These are phyloP conservation scores for Sextonia rubra DNA, from an alignment of 164 flowering plant genomes.

Conservation along the genomic window DNA sequence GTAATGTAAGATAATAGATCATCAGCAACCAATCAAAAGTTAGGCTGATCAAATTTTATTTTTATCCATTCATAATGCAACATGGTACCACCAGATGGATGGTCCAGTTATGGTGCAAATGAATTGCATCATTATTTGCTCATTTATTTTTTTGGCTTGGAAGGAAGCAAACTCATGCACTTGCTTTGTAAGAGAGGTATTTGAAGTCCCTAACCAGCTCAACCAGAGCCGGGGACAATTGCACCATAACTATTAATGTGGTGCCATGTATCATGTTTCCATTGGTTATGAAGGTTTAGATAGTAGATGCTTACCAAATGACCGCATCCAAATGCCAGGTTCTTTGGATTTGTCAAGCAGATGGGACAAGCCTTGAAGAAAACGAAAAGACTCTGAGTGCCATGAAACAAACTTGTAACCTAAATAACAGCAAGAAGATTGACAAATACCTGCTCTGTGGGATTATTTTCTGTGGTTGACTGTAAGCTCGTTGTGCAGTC, in stretches of 20 bases:
- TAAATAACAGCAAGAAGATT: background rate
- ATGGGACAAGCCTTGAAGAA: slow-evolving; percentile 62
- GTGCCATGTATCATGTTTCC: background rate
- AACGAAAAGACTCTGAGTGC: background rate
- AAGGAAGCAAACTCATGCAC: too few species aligned
- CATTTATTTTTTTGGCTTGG: too few species aligned
- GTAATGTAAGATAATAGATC: too few species aligned
- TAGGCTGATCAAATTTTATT: too few species aligned
- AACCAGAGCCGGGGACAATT: too few species aligned
- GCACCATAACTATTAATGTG: too few species aligned
- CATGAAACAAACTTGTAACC: background rate
- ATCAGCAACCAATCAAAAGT: too few species aligned
- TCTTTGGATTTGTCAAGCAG: slow-evolving; percentile 70
- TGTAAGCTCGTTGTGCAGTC: background rate
- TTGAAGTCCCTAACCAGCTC: too few species aligned
- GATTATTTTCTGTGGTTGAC: background rate
- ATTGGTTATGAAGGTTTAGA: background rate
- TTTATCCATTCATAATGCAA: too few species aligned
- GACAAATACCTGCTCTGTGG: background rate
- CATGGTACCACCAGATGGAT: background rate
- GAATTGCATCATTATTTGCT: background rate
- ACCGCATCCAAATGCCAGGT: slow-evolving; percentile 91
- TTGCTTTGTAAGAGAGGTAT: too few species aligned
- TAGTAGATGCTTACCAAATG: slow-evolving; percentile 48
- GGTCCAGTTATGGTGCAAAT: background rate